Conservation (phyloP, 768 basidiomycete species). For the Gyrodon lividus region DNA sequence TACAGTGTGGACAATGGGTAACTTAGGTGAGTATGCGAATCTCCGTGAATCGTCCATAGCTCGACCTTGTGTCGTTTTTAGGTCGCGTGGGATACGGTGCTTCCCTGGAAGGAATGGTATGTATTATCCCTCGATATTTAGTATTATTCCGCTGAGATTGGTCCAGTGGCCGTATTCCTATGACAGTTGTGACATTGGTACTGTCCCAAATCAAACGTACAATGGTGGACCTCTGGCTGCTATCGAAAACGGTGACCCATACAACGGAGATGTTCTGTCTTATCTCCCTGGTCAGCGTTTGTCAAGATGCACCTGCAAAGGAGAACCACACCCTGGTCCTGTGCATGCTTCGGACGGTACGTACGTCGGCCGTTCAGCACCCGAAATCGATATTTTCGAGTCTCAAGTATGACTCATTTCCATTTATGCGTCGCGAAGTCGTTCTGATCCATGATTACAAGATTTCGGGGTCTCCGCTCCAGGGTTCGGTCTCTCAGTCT, state of each 20-base stretch:
- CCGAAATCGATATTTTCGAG: conserved; percentile 91
- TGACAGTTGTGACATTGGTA: conserved; percentile 92
- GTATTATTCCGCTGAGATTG: conserved; percentile 2
- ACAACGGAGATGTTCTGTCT: conserved; percentile 56
- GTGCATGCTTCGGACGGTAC: conserved; percentile 64
- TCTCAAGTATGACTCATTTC: conserved; percentile 54
- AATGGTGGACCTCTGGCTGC: conserved; percentile 64
- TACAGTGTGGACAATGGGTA: conserved; percentile 71
- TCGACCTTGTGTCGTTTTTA: conserved; percentile 11
- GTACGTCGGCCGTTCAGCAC: conserved; percentile 78
- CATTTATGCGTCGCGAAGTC: background rate
- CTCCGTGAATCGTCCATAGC: background rate
- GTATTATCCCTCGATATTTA: conserved; percentile 17
- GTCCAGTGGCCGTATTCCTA: conserved; percentile 79
- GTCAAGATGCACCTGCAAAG: conserved; percentile 84
- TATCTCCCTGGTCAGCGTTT: conserved; percentile 87
- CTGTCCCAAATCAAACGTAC: conserved; percentile 77
- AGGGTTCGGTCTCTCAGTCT: conserved; percentile 77
- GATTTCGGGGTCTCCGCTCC: conserved; percentile 35
- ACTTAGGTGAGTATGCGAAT: conserved; percentile 51
- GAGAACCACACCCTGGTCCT: conserved; percentile 88
- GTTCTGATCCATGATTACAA: conserved; percentile 24
- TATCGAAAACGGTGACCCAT: conserved; percentile 55
- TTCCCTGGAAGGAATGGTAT: conserved; percentile 76
- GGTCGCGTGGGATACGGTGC: conserved; percentile 90